Evolutionary conservation across 2,329 filamentous ascomycete species (phyloP).

Genomic region (Talaromyces sp.): DNA sequence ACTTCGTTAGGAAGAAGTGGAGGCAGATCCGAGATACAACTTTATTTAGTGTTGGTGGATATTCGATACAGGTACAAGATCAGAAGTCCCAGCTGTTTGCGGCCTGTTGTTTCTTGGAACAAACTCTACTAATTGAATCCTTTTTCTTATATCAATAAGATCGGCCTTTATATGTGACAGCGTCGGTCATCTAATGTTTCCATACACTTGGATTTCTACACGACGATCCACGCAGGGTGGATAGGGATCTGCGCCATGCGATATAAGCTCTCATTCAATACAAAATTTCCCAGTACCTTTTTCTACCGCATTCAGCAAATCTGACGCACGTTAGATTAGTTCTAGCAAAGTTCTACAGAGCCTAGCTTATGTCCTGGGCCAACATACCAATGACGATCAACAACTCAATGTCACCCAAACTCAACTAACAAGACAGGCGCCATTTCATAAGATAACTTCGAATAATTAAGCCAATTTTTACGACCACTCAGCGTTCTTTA

Average conservation of each 20-base stretch:
- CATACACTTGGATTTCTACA: neutral
- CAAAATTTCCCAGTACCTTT: neutral
- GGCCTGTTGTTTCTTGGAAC: too few species aligned
- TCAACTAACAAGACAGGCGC: neutral
- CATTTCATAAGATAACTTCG: neutral
- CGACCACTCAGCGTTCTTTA: neutral
- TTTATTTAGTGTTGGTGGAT: neutral
- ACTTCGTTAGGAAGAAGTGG: neutral
- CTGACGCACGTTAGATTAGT: neutral
- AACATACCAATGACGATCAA: neutral
- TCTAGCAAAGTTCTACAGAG: neutral
- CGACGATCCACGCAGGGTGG: neutral
- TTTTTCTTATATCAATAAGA: neutral
- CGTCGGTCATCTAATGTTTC: neutral
- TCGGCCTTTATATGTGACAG: neutral
- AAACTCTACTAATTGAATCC: neutral
- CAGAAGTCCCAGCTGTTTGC: too few species aligned
- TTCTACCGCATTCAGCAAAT: neutral
- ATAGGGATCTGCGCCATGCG: neutral
- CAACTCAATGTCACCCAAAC: neutral
- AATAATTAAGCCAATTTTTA: neutral
- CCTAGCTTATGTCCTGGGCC: neutral
- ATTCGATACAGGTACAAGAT: too few species aligned
- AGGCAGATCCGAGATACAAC: neutral
- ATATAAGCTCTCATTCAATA: neutral